Evolutionary conservation across 2,329 filamentous ascomycete species (phyloP), one percentile per base, ranked within the genome.

Genomic region (Microsporum ferrugineum): DNA sequence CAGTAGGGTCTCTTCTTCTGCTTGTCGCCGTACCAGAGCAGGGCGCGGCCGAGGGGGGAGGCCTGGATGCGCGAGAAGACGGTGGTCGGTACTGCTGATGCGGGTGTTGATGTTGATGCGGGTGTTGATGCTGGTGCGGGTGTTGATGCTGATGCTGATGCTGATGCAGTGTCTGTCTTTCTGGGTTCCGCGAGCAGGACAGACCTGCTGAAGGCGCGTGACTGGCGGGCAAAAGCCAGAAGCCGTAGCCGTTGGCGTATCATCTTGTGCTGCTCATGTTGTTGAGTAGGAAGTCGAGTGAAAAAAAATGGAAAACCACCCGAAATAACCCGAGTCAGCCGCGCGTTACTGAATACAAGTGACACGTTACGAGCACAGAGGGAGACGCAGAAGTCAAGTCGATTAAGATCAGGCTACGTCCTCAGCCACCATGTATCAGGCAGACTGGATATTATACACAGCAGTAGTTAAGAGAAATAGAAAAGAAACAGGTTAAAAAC

Each of bases 1-100:
- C 81, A 76, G 69, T 89, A 88, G 0, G 92, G 91, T 57, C 86
- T 79, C 57, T 82, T 80, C 58, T 83, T 78, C 75, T 96, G 90
- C 55, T 85, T 82, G 27, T 85, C 81, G 14, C 82, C 85, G 71
- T 94, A 96, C 63, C 71, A 71, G 43, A 69, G 63, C 6, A 70
- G 73, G 5, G 73, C 61, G 43, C 65, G 69, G 8, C 74, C 75
- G 12, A 75, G 39, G 29, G 62, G 12, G 10, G 55, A 61, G 27
- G 41, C 43, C 10, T 61, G 33, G 12, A 39, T 23, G 8, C 10
- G 57, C n/a, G 39, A 23, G 17, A 23, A 27, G 17, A 17, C n/a
- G 1, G 39, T 43, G 3, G 39, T n/a, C 4, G 17, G 1, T 2
- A 43, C 39, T 5, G 56, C 6, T 31, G 62, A 49, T 3, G 57